These are phyloP conservation scores for Alternaria viburni DNA, from an alignment of 2,329 filamentous ascomycete species.

Conservation along the genomic window DNA sequence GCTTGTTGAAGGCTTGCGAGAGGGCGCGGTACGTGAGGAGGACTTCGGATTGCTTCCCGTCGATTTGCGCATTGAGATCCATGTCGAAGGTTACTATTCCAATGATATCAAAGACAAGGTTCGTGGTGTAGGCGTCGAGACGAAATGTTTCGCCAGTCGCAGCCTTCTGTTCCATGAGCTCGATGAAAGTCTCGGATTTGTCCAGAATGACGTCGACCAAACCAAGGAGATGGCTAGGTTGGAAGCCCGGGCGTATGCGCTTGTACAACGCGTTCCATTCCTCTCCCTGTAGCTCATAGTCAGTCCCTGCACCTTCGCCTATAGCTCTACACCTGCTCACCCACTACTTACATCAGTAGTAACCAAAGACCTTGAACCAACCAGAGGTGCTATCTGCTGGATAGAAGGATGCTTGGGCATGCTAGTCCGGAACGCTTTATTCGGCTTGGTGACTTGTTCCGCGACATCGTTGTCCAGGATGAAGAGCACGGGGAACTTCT, in stretches of 20 bases:
- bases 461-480: constrained; percentile 24
- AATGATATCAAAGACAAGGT: constrained; percentile 30
- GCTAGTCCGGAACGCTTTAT: constrained; percentile 17
- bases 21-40: constrained; percentile 23
- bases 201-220: constrained; percentile 33
- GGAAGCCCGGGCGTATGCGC: constrained; percentile 22
- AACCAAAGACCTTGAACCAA: constrained; percentile 22
- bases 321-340: not conserved
- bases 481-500: constrained; percentile 20
- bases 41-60: constrained; percentile 17
- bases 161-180: constrained; percentile 24
- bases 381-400: constrained; percentile 18
- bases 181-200: constrained; percentile 30
- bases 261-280: constrained; percentile 6
- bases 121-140: constrained; percentile 21
- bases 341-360: constrained; percentile 23
- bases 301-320: not conserved
- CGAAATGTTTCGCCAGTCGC: constrained; percentile 9
- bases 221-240: constrained; percentile 17
- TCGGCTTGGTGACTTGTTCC: constrained; percentile 23
- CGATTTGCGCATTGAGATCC: constrained; percentile 23
- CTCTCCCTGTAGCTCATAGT: not conserved
- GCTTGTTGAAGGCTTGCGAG: constrained; percentile 24
- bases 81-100: constrained; percentile 26
- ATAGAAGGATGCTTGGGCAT: constrained; percentile 27